phyloP scores from a whole-genome alignment of 2,329 filamentous ascomycete species.

The Coleophoma cylindrospora region DNA sequence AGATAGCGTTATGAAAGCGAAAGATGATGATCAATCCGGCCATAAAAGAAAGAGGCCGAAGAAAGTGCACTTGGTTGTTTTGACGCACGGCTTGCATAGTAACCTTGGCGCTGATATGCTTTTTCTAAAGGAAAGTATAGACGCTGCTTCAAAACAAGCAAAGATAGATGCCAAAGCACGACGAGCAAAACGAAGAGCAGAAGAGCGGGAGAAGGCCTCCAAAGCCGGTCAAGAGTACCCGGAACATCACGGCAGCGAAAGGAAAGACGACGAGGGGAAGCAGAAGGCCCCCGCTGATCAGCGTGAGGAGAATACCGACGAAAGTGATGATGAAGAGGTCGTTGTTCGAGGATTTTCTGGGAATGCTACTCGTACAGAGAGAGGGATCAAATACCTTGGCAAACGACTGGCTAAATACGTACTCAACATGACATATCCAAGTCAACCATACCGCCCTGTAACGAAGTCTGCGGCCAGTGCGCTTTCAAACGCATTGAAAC shows the following conservation, averaged over 20 bases:
- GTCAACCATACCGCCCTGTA: slow-evolving; percentile 78
- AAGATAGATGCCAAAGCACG: slow-evolving; percentile 63
- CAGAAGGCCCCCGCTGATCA: slow-evolving; percentile 4
- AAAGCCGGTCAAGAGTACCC: slow-evolving; percentile 9
- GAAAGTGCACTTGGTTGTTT: slow-evolving; percentile 82
- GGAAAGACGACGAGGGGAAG: slow-evolving; percentile 14
- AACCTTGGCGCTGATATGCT: slow-evolving; percentile 96
- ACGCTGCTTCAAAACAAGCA: slow-evolving; percentile 72
- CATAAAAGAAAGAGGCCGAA: slow-evolving; percentile 52
- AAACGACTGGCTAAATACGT: slow-evolving; percentile 92
- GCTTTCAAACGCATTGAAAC: slow-evolving; percentile 34
- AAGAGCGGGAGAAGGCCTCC: slow-evolving; percentile 20
- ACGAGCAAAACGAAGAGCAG: slow-evolving; percentile 42
- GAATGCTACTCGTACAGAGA: slow-evolving; percentile 87
- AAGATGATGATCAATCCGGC: slow-evolving; percentile 10
- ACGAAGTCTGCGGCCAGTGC: slow-evolving; percentile 38
- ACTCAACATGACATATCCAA: slow-evolving; percentile 84
- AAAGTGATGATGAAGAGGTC: slow-evolving; percentile 63
- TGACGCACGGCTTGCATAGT: slow-evolving; percentile 93
- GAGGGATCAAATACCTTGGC: slow-evolving; percentile 93
- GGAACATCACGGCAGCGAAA: slow-evolving; percentile 4
- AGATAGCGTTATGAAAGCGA: slow-evolving; percentile 16
- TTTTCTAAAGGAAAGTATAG: slow-evolving; percentile 95
- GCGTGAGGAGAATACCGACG: slow-evolving; percentile 17
- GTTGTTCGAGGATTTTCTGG: slow-evolving; percentile 86